Evolutionary conservation across 768 basidiomycete genomes (phyloP).

Genomic region (Pulveroboletus sp.): DNA sequence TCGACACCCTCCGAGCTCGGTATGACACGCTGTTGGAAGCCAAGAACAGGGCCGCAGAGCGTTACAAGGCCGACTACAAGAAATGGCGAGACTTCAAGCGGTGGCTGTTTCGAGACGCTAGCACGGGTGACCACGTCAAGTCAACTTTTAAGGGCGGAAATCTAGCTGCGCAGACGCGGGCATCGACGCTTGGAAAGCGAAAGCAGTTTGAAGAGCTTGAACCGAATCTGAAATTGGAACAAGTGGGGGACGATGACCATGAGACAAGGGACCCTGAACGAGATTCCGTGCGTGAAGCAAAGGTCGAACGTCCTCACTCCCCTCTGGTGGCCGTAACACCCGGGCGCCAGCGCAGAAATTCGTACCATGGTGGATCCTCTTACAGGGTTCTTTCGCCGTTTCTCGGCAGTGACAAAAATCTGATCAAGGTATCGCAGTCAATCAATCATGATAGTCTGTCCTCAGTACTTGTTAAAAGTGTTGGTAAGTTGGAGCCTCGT

Average conservation of each 20-base stretch:
- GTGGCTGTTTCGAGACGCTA: conserved; percentile 39
- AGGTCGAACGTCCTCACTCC: background rate
- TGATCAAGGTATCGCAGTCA: conserved; percentile 3
- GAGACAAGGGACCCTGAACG: conserved; percentile 2
- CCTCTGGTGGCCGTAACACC: background rate
- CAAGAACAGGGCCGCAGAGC: conserved; percentile 41
- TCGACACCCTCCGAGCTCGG: conserved; percentile 34
- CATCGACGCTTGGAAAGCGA: conserved; percentile 26
- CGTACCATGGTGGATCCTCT: conserved; percentile 13
- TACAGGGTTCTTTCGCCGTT: conserved; percentile 5
- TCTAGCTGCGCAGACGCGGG: conserved; percentile 21
- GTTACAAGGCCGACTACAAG: conserved; percentile 49
- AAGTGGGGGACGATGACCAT: conserved; percentile 2
- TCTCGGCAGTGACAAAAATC: conserved; percentile 4
- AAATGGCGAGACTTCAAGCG: conserved; percentile 45
- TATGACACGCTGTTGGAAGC: conserved; percentile 43
- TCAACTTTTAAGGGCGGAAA: conserved; percentile 27
- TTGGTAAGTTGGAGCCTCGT: conserved; percentile 11
- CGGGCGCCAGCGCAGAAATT: conserved; percentile 14
- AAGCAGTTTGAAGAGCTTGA: conserved; percentile 21
- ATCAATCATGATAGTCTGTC: background rate
- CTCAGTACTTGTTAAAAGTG: background rate
- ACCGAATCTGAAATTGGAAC: conserved; percentile 10
- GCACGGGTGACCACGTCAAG: conserved; percentile 26
- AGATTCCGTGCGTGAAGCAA: background rate